Percentiles rank a stretch among this genome's conserved stretches.
Evolutionary conservation across 2,329 filamentous ascomycete species (phyloP).

Genomic region (Cladosporium cucumerinum): DNA sequence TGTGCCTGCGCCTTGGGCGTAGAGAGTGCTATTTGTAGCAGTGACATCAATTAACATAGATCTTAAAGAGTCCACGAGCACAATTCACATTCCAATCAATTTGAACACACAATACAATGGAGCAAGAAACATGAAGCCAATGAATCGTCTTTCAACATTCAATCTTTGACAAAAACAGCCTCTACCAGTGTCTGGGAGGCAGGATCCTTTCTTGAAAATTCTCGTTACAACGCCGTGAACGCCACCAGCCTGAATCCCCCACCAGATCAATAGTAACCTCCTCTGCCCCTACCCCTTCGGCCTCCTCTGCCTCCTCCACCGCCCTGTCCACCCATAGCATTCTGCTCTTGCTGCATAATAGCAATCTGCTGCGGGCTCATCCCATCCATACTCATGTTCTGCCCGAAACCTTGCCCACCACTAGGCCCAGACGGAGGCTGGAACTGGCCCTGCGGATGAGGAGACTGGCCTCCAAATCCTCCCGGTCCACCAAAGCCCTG

Average conservation of each 20-base stretch:
- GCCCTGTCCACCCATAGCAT: neutral
- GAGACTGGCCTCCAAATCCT: constrained; percentile 13
- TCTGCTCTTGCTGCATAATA: constrained; percentile 34
- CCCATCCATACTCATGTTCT: constrained; percentile 28
- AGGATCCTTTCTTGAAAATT: neutral
- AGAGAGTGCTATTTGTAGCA: neutral
- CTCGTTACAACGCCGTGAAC: constrained; percentile 10
- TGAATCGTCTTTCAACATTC: neutral
- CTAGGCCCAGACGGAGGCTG: constrained; percentile 8
- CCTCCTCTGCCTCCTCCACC: constrained; percentile 32
- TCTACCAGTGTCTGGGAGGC: constrained; percentile 8
- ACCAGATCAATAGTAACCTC: constrained; percentile 16
- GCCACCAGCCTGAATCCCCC: neutral
- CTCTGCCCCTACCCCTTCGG: constrained; percentile 22
- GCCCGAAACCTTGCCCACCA: constrained; percentile 7
- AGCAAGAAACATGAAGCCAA: neutral
- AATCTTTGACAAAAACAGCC: neutral
- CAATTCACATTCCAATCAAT: neutral
- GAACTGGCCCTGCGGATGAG: constrained; percentile 8
- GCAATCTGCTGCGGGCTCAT: constrained; percentile 36
- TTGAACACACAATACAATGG: neutral
- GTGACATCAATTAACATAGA: neutral
- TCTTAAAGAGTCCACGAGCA: neutral
- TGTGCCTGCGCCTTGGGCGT: constrained; percentile 22
- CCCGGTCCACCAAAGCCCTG: constrained; percentile 21